Conservation (phyloP, 2,329 filamentous ascomycete genomes). For the Tolypocladium endophyticum region DNA sequence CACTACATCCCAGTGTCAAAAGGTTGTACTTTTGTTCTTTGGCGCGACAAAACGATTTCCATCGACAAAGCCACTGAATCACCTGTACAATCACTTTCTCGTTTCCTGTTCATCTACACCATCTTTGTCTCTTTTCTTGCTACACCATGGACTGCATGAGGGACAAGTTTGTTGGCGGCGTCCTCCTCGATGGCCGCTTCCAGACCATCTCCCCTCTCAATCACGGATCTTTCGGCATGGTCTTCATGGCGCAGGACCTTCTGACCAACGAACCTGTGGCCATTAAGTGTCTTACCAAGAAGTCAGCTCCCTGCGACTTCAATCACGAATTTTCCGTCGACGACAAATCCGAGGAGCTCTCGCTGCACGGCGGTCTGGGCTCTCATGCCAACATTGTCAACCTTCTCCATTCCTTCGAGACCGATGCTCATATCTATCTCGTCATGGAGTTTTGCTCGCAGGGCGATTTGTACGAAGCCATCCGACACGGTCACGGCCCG, state of each 20-base stretch:
- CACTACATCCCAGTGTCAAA: background rate
- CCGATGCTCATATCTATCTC: conserved; percentile 77
- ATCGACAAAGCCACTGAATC: conserved; percentile 5
- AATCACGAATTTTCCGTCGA: conserved; percentile 62
- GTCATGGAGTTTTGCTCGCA: conserved; percentile 93
- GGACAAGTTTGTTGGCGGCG: conserved; percentile 68
- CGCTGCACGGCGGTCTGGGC: conserved; percentile 69
- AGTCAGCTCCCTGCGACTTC: conserved; percentile 48
- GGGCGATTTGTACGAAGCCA: conserved; percentile 95
- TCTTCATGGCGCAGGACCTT: conserved; percentile 82
- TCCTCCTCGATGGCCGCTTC: conserved; percentile 81
- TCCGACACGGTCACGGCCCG: conserved; percentile 77
- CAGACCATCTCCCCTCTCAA: conserved; percentile 89
- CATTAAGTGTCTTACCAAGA: conserved; percentile 93
- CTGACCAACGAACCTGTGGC: conserved; percentile 72
- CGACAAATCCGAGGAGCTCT: conserved; percentile 71
- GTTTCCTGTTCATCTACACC: conserved; percentile 5
- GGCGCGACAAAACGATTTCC: conserved; percentile 4
- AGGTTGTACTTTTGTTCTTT: background rate
- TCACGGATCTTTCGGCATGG: conserved; percentile 97
- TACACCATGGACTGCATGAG: conserved; percentile 70
- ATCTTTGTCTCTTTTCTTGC: conserved; percentile 5
- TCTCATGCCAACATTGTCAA: conserved; percentile 90
- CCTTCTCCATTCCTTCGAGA: conserved; percentile 83
- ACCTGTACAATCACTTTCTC: conserved; percentile 19